phyloP scores from a whole-genome alignment of 2,329 filamentous ascomycete species.

The Diaporthe sp. region DNA sequence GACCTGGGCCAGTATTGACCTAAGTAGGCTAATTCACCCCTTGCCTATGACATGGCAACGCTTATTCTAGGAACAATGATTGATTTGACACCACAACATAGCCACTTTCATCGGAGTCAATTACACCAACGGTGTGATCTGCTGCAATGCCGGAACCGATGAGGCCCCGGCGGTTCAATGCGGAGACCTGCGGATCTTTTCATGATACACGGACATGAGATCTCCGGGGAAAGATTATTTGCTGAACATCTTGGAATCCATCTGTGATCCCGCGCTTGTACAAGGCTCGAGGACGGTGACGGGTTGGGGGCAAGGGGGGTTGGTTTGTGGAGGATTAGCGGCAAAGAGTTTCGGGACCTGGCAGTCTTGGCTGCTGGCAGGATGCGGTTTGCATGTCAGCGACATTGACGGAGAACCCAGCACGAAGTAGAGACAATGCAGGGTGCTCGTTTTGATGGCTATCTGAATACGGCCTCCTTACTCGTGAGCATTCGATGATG shows the following conservation, averaged over 20 bases:
- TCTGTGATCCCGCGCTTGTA: not conserved
- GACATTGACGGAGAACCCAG: not conserved
- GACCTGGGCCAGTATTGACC: conserved; percentile 4
- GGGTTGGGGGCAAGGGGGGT: not conserved
- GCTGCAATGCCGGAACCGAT: conserved; percentile 36
- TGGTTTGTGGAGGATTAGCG: not conserved
- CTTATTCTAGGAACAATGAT: not conserved
- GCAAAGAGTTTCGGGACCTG: not conserved
- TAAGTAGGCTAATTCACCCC: conserved; percentile 20
- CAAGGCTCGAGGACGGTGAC: not conserved
- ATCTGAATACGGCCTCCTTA: not conserved
- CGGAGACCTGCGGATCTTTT: not conserved
- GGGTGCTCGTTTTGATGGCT: not conserved
- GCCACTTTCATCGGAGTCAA: conserved; percentile 38
- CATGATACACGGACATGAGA: not conserved
- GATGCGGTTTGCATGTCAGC: not conserved
- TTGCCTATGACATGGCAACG: not conserved
- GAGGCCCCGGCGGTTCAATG: conserved; percentile 30
- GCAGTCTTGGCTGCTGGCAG: not conserved
- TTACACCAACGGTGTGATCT: conserved; percentile 33
- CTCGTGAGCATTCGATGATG: not conserved
- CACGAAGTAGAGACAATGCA: not conserved
- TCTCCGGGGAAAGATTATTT: too few species aligned
- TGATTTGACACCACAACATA: not conserved
- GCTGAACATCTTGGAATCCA: not conserved